A percentile compares a stretch with the other conserved stretches of the same genome.
phyloP scores from a whole-genome alignment of 148 eudicot species.

The Rhododendron simsii region DNA sequence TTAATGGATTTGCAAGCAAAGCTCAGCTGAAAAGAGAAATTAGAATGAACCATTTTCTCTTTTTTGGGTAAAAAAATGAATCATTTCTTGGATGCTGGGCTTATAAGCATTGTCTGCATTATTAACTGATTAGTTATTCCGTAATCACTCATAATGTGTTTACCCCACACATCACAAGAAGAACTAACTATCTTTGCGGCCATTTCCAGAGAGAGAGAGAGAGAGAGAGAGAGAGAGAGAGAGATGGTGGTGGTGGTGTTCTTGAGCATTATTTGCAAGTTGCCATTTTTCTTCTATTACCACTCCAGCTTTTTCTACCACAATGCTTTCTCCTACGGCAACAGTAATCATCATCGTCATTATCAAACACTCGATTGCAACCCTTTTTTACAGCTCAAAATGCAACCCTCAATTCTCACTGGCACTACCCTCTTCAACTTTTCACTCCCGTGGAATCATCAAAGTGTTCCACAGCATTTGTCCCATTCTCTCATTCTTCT shows the following conservation, averaged over 20 bases:
- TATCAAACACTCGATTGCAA: conserved; percentile 1
- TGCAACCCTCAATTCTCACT: neutral
- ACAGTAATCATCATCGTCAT: conserved; percentile 12
- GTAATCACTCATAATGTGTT: neutral
- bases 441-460: neutral
- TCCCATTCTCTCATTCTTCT: neutral
- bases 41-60: conserved; percentile 6
- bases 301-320: neutral
- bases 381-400: neutral
- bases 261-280: neutral
- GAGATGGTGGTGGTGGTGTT: neutral
- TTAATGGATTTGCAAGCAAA: conserved; percentile 20
- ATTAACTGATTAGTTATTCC: neutral
- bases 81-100: conserved; percentile 20
- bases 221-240: neutral
- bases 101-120: conserved; percentile 16
- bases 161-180: neutral
- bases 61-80: neutral
- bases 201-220: neutral
- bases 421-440: neutral
- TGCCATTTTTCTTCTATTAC: neutral
- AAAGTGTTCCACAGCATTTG: neutral
- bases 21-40: neutral
- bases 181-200: neutral
- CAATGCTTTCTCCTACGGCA: conserved; percentile 2